Percentiles rank a stretch among this genome's conserved stretches.
These are phyloP conservation scores for Chaetomium globosum DNA, from an alignment of 2,329 filamentous ascomycete species.

Conservation along the genomic window DNA sequence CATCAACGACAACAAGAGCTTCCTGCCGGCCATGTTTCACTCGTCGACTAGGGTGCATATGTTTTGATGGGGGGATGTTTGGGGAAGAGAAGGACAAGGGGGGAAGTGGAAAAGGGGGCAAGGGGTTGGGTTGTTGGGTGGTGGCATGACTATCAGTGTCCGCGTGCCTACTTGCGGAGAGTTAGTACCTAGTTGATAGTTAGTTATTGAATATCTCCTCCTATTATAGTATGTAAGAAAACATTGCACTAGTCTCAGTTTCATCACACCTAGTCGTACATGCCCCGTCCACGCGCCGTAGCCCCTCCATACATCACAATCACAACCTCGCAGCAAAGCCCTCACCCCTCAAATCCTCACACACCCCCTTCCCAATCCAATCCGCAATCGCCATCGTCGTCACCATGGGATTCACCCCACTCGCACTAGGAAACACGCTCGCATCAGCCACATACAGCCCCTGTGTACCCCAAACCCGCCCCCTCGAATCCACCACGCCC, in stretches of 20 bases:
- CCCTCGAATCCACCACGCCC: conserved; percentile 62
- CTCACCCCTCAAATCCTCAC: conserved; percentile 48
- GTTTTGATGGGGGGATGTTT: conserved; percentile 34
- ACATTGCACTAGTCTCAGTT: background rate
- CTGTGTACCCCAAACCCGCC: conserved; percentile 66
- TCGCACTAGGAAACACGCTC: conserved; percentile 74
- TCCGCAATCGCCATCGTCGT: conserved; percentile 73
- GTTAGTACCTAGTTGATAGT: too few relatives aligned
- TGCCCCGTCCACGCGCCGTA: background rate
- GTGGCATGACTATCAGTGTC: too few relatives aligned
- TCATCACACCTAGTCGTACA: background rate
- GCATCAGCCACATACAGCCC: conserved; percentile 72
- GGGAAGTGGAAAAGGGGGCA: too few relatives aligned
- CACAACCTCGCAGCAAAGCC: conserved; percentile 27
- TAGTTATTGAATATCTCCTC: too few relatives aligned
- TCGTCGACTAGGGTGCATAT: conserved; percentile 41
- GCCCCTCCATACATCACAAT: background rate
- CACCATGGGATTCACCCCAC: conserved; percentile 81
- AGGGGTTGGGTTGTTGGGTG: background rate
- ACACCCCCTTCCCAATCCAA: conserved; percentile 62
- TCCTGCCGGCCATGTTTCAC: conserved; percentile 42
- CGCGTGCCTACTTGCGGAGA: too few relatives aligned
- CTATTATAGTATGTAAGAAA: background rate
- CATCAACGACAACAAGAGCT: conserved; percentile 41
- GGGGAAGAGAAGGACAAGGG: background rate